phyloP scores from a whole-genome alignment of 192 early-diverging fungal species.

The Coemansia sp. region DNA sequence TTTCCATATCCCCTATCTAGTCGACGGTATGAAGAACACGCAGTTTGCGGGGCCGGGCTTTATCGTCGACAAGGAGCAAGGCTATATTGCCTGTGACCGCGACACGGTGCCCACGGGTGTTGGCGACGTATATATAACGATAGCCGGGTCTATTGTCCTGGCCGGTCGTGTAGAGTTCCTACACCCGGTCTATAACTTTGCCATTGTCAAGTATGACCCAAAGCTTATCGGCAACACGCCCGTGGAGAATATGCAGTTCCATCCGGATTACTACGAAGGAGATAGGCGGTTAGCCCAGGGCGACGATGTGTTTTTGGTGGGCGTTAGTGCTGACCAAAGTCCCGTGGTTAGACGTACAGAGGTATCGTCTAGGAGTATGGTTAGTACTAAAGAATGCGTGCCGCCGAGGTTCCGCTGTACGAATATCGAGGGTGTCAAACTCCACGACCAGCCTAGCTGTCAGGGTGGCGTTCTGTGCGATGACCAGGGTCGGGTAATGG shows the following conservation, averaged over 20 bases:
- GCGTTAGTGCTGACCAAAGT: conserved; percentile 62
- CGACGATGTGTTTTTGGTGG: conserved; percentile 65
- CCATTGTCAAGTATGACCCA: conserved; percentile 78
- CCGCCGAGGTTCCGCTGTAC: conserved; percentile 75
- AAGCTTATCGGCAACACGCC: conserved; percentile 68
- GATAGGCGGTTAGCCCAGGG: conserved; percentile 33
- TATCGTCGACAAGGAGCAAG: conserved; percentile 72
- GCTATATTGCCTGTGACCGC: conserved; percentile 81
- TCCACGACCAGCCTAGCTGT: conserved; percentile 64
- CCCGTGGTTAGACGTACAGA: conserved; percentile 57
- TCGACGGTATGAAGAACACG: conserved; percentile 73
- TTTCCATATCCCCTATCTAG: conserved; percentile 77
- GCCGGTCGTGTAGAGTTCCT: conserved; percentile 75
- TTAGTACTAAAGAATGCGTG: conserved; percentile 66
- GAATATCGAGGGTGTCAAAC: conserved; percentile 72
- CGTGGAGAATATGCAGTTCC: conserved; percentile 58
- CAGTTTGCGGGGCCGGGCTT: conserved; percentile 63
- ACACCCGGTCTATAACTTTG: conserved; percentile 92
- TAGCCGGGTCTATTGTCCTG: conserved; percentile 86
- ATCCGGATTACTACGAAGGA: conserved; percentile 36
- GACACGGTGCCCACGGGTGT: conserved; percentile 84
- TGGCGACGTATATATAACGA: conserved; percentile 86
- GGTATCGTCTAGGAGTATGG: conserved; percentile 52
- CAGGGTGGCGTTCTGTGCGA: conserved; percentile 71
- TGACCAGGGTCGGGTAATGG: conserved; percentile 57